phyloP scores from a whole-genome alignment of 495 filamentous ascomycete species.

The Lophiotrema nucula region DNA sequence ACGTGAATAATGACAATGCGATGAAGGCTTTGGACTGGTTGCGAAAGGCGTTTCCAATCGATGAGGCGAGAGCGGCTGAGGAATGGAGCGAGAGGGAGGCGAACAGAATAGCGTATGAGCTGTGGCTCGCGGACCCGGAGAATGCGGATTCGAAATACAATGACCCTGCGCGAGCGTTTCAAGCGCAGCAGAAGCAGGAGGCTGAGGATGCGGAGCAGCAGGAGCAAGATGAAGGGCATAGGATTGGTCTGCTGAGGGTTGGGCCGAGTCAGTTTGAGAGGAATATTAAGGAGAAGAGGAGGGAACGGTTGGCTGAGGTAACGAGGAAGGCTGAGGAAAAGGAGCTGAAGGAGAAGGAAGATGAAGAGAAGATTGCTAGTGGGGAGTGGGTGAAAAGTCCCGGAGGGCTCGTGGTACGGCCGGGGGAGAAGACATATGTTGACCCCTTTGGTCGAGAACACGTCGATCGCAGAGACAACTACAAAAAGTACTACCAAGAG shows the following conservation, averaged over 20 bases:
- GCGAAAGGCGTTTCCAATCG: slow-evolving; percentile 64
- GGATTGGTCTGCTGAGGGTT: slow-evolving; percentile 20
- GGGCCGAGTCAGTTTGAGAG: slow-evolving; percentile 39
- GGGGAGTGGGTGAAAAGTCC: slow-evolving; percentile 47
- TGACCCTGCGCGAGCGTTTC: slow-evolving; percentile 18
- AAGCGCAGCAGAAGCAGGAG: slow-evolving; percentile 14
- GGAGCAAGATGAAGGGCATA: slow-evolving; percentile 41
- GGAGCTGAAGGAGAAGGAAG: slow-evolving; percentile 45
- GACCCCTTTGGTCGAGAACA: slow-evolving; percentile 28
- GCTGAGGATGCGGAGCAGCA: slow-evolving; percentile 40
- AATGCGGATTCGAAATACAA: slow-evolving; percentile 48
- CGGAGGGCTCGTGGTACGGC: slow-evolving; percentile 44
- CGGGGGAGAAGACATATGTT: slow-evolving; percentile 44
- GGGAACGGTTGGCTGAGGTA: slow-evolving; percentile 17
- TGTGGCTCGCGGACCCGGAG: slow-evolving; percentile 40
- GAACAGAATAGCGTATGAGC: slow-evolving; percentile 29
- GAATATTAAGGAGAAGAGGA: slow-evolving; percentile 23
- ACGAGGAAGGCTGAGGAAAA: slow-evolving; percentile 51
- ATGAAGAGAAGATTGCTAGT: slow-evolving; percentile 44
- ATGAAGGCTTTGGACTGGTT: slow-evolving; percentile 65
- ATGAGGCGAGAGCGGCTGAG: slow-evolving; percentile 69
- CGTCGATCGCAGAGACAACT: slow-evolving; percentile 8
- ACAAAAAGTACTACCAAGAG: slow-evolving; percentile 7
- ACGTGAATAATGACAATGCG: slow-evolving; percentile 31
- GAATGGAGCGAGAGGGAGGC: slow-evolving; percentile 60